phyloP scores from a whole-genome alignment of 1,139 yeast genomes.

The Suhomyces atakaporum region DNA sequence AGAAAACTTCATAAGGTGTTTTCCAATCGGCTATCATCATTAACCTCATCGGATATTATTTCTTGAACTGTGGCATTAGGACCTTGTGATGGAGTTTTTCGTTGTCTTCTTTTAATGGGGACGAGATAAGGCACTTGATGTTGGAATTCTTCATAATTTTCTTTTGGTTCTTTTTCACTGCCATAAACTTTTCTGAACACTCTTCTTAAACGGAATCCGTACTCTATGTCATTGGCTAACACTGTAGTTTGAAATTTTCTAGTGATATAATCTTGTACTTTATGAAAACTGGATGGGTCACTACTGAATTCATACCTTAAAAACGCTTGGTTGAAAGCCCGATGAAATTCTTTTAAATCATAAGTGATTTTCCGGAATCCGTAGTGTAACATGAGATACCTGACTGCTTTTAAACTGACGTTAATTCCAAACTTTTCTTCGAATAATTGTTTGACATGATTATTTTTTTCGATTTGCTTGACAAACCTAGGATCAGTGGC shows the following conservation, averaged over 20 bases:
- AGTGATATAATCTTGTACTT: constrained; percentile 6
- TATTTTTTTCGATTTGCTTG: constrained; percentile 3
- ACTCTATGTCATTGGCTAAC: constrained; percentile 16
- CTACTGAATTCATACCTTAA: constrained; percentile 7
- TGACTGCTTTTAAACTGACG: constrained; percentile 15
- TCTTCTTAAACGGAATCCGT: constrained; percentile 21
- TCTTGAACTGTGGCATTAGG: constrained; percentile 5
- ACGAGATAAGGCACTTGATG: constrained; percentile 6
- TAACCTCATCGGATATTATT: not conserved
- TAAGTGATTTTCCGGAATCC: constrained; percentile 17
- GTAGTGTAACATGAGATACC: constrained; percentile 23
- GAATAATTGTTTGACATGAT: constrained; percentile 8
- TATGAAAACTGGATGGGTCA: constrained; percentile 6
- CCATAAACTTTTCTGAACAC: constrained; percentile 20
- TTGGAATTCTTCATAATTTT: constrained; percentile 17
- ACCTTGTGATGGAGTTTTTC: not conserved
- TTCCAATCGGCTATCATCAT: constrained; percentile 3
- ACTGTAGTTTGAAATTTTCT: constrained; percentile 5
- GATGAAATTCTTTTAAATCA: constrained; percentile 14
- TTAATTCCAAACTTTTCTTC: constrained; percentile 8
- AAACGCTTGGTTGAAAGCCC: constrained; percentile 19
- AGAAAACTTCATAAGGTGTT: no score
- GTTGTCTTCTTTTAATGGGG: not conserved
- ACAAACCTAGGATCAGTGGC: constrained; percentile 1
- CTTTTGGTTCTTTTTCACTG: constrained; percentile 18